Base-by-base conservation (phyloP, 1,139 yeast genomes). In the Taiozyma sp. region DNA sequence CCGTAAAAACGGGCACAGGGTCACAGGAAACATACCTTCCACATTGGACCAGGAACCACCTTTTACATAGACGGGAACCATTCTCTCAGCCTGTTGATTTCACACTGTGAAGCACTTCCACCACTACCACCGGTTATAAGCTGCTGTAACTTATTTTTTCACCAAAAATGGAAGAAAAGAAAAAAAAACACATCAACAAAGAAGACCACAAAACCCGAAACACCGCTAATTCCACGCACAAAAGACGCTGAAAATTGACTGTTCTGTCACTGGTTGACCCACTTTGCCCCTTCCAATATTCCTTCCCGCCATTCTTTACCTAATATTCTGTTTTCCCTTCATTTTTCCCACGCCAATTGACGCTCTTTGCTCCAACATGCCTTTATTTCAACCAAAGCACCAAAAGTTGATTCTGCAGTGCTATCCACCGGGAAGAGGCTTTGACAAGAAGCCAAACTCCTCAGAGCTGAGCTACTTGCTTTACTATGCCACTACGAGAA, bases 31-130 rank as follows among this genome's bases (percentile, higher is more conserved):
- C 57, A 44, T 51, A 53, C 61, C 65, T 54, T 92, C 98, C 9
- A 87, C 83, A 64, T 88, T 85, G 3, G 96, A 84, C 98, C 98
- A 92, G 2, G 82, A 84, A 42, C 96, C 96, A 44, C 96, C 96
- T 65, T 85, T 87, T 48, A 87, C 87, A 65, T 87, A 87, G 1
- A 84, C 73, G 3, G 92, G 91, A n/a, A 76, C 74, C 72, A 76
- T 76, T 76, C n/a, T 32, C 22, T 24, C 19, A 24, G 6, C 27
- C 27, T 12, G 22, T n/a, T 6, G 7, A 32, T 7, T 13, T n/a
- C 19, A 32, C 16, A 22, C n/a, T 19, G 12, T 16, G 22, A 34
- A 19, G 19, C 19, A 24, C 27, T 24, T 24, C 27, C 8, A 24
- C 6, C 27, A 24, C 27, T 24, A 24, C 27, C 8, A 6, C 27